These are phyloP conservation scores for Thelephora ganbajun DNA, from an alignment of 768 basidiomycete genomes.

Conservation along the genomic window DNA sequence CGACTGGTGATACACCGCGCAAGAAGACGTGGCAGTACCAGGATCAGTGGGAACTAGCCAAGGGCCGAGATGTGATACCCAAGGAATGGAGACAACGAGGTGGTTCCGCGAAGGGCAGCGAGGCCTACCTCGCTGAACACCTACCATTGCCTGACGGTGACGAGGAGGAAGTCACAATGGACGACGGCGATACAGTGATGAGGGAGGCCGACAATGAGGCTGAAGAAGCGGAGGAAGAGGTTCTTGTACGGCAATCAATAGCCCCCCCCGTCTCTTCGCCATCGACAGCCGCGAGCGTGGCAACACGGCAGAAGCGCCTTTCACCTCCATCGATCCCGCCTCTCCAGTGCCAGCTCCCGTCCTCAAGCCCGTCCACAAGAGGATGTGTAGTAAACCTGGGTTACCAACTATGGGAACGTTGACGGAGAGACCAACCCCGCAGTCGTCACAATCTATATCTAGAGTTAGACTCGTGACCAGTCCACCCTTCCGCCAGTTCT, in stretches of 20 bases:
- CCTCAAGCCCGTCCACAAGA: conserved; percentile 9
- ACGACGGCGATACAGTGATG: conserved; percentile 2
- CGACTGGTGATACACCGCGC: conserved; percentile 65
- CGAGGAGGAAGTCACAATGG: conserved; percentile 7
- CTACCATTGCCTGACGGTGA: conserved; percentile 17
- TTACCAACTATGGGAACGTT: conserved; percentile 16
- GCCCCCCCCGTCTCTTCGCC: conserved; percentile 27
- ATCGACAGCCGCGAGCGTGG: too few species aligned
- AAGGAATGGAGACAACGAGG: conserved; percentile 30
- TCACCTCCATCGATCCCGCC: conserved; percentile 5
- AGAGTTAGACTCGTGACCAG: neutral
- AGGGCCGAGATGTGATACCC: conserved; percentile 46
- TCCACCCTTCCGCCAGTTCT: conserved; percentile 4
- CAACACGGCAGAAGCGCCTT: too few species aligned
- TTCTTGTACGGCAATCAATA: conserved; percentile 14
- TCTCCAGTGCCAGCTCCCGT: conserved; percentile 5
- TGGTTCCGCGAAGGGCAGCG: conserved; percentile 15
- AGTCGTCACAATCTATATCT: conserved; percentile 10
- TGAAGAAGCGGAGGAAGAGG: conserved; percentile 16
- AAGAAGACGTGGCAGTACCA: conserved; percentile 61
- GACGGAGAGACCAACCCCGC: conserved; percentile 18
- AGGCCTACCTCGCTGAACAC: conserved; percentile 25
- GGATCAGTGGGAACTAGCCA: conserved; percentile 61
- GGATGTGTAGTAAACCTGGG: conserved; percentile 8
- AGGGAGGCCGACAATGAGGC: conserved; percentile 7